These are phyloP conservation scores for Haplosporangium gracile DNA, from an alignment of 192 early-diverging fungal species.

Conservation along the genomic window DNA sequence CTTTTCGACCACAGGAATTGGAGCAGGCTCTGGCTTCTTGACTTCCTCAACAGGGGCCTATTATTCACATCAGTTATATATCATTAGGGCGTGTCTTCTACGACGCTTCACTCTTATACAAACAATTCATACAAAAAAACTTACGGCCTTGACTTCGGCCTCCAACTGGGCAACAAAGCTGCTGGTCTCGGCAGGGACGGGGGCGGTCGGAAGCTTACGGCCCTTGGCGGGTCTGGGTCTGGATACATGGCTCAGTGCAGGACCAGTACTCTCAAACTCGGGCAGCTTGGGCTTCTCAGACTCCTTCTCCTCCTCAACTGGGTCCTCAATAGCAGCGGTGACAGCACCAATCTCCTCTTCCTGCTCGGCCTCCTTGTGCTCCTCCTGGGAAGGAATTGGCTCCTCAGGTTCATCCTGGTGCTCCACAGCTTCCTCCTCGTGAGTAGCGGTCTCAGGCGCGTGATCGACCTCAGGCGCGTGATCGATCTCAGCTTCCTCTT, in stretches of 20 bases:
- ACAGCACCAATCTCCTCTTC: conserved; percentile 9
- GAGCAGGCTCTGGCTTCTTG: conserved; percentile 34
- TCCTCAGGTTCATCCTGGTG: conserved; percentile 1
- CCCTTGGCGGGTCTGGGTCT: conserved; percentile 52
- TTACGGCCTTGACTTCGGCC: conserved; percentile 56
- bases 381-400: not conserved
- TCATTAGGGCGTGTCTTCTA: not conserved
- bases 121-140: not conserved
- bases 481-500: not conserved
- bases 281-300: conserved; percentile 54
- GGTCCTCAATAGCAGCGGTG: conserved; percentile 4
- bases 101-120: not conserved
- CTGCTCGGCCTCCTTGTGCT: not conserved
- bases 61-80: not conserved
- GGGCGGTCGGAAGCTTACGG: conserved; percentile 41
- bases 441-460: not conserved
- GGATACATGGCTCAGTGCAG: conserved; percentile 32
- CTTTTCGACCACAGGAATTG: conserved; percentile 26
- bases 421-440: conserved; percentile 14
- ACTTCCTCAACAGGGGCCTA: conserved; percentile 51
- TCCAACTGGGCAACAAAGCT: conserved; percentile 54
- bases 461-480: not conserved
- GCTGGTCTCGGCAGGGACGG: conserved; percentile 36
- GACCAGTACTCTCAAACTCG: conserved; percentile 45
- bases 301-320: conserved; percentile 29